Evolutionary conservation across 202 grass and related monocot species (phyloP).

Genomic region (Zizania palustris): DNA sequence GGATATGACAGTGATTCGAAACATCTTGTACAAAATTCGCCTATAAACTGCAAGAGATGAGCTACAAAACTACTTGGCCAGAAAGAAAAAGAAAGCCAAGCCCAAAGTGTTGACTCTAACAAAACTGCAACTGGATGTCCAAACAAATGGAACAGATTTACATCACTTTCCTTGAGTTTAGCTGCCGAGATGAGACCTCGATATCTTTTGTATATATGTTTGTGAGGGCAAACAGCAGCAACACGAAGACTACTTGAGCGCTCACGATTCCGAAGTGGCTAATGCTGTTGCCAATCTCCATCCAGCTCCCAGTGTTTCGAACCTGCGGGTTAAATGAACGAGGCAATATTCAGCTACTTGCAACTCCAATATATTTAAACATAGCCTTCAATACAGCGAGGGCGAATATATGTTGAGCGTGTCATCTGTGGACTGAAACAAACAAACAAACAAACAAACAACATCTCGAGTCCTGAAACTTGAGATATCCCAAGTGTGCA

Average conservation of each 20-base stretch:
- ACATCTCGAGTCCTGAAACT: too few species aligned
- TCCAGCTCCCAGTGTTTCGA: constrained; percentile 92
- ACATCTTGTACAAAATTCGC: constrained; percentile 14
- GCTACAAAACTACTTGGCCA: constrained; percentile 41
- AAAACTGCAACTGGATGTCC: neutral
- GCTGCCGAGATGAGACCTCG: constrained; percentile 51
- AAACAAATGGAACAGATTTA: constrained; percentile 35
- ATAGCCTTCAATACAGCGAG: too few species aligned
- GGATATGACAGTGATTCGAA: constrained; percentile 38
- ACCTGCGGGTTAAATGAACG: constrained; percentile 56
- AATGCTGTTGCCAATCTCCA: constrained; percentile 98
- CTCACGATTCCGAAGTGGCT: constrained; percentile 95
- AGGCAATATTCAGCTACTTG: neutral
- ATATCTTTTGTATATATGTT: constrained; percentile 95
- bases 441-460: too few species aligned
- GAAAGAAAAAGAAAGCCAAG: neutral
- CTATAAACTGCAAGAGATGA: constrained; percentile 10
- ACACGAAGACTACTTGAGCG: constrained; percentile 90
- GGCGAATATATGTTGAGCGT: too few species aligned
- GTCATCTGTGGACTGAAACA: too few species aligned
- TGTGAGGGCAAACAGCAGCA: constrained; percentile 92
- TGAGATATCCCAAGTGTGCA: too few species aligned
- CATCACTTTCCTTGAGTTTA: constrained; percentile 60
- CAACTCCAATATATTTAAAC: too few species aligned
- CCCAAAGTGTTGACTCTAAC: constrained; percentile 16